Evolutionary conservation across 352 stramenopile genomes (phyloP), one percentile per base, ranked within the genome.

Genomic region (Phytophthora pisi): DNA sequence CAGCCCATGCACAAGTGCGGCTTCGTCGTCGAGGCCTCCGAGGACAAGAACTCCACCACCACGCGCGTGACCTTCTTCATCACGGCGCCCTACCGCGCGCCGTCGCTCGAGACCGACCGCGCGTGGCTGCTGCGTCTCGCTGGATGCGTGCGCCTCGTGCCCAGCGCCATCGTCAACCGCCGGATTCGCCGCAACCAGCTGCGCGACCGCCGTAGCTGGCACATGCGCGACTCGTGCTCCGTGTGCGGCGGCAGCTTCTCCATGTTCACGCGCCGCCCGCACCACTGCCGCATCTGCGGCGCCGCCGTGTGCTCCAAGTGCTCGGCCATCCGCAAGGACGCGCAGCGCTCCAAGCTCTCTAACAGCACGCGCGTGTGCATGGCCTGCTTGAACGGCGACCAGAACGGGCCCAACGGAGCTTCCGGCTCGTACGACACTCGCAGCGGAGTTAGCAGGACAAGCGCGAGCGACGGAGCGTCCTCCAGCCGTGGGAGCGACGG

Each of bases 61-160:
- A 91, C 82, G 26, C 86, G 86, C 30, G 81, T 95, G 24, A 88
- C 85, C 60, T 92, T 93, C 70, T 95, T 92, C 64, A 66, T 90
- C 40, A 85, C 79, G 20, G 65, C 74, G 16, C 73, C 81, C 11
- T 76, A 85, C 20, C 63, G 82, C 54, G 50, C 61, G 4, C 61
- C 51, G 16, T 81, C 75, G 3, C 53, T 86, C 4, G 73, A 87
- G 45, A 66, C 72, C 7, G 76, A 90, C 56, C 72, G 75, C 26
- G 66, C 72, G 57, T 92, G 84, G 84, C 69, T 91, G 15, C 51
- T 91, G 49, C 83, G 84, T 61, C 65, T 90, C 47, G 82, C 84
- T 0, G 73, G 73, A 5, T 79, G 74, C 2, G 78, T 90, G 34
- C 82, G 81, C 1, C 67, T 84, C 4, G 61, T 94, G 20, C 84